phyloP scores from a whole-genome alignment of 441 rosid species.

The Cnidoscolus chayamansa region DNA sequence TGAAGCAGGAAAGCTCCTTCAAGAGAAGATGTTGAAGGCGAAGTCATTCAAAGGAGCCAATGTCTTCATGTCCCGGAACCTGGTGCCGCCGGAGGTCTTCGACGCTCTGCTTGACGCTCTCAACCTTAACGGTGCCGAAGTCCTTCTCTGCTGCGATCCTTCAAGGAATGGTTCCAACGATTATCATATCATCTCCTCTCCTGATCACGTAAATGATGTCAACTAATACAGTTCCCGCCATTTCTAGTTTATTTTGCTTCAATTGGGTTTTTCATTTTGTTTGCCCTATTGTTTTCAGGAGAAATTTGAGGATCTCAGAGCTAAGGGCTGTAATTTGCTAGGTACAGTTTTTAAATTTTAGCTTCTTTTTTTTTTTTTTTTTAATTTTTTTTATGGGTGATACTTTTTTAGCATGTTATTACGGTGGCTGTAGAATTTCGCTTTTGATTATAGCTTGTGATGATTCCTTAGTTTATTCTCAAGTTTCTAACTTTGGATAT shows the following conservation, averaged over 20 bases:
- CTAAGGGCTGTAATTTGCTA: constrained; percentile 76
- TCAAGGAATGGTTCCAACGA: constrained; percentile 68
- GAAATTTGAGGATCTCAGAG: constrained; percentile 81
- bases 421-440: neutral
- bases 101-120: constrained; percentile 87
- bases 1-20: neutral
- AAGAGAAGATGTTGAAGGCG: constrained; percentile 46
- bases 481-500: neutral
- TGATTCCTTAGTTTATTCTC: neutral
- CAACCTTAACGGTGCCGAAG: constrained; percentile 76
- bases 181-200: constrained; percentile 81
- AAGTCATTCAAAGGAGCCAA: constrained; percentile 66
- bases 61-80: constrained; percentile 81
- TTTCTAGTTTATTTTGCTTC: neutral
- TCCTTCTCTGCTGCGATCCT: constrained; percentile 92
- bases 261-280: neutral
- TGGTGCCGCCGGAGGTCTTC: constrained; percentile 86
- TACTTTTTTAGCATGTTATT: no score
- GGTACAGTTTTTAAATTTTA: constrained; percentile 38
- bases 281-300: constrained; percentile 47
- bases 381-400: neutral
- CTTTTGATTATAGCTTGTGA: neutral
- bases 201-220: constrained; percentile 51
- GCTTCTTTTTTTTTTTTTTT: neutral
- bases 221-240: neutral